Percentiles rank a stretch among this genome's conserved stretches.
These are phyloP conservation scores for Lobosporangium transversale DNA, from an alignment of 192 early-diverging fungal species.

Conservation along the genomic window DNA sequence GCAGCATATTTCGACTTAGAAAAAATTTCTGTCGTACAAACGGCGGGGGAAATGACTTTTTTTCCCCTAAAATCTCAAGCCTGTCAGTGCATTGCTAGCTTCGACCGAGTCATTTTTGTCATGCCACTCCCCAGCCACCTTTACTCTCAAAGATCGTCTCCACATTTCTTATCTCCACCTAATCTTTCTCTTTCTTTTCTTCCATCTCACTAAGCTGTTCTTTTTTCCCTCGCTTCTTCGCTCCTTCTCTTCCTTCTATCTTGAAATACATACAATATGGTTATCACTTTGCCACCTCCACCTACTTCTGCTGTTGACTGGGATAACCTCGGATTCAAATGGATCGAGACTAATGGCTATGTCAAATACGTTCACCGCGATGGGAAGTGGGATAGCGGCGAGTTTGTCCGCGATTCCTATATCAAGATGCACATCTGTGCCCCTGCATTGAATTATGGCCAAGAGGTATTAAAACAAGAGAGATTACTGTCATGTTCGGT, in stretches of 20 bases:
- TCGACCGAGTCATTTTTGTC: too few species aligned
- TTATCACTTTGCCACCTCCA: conserved; percentile 19
- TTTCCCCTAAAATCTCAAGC: too few species aligned
- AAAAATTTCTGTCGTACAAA: too few species aligned
- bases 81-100: too few species aligned
- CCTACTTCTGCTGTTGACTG: conserved; percentile 67
- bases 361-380: conserved; percentile 71
- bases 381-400: conserved; percentile 69
- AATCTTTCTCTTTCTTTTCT: too few species aligned
- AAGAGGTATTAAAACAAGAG: conserved; percentile 67
- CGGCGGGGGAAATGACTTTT: too few species aligned
- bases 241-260: background rate
- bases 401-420: conserved; percentile 61
- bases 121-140: too few species aligned
- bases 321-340: conserved; percentile 73
- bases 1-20: too few species aligned
- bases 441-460: conserved; percentile 78
- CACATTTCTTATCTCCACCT: too few species aligned
- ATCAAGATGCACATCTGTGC: conserved; percentile 73
- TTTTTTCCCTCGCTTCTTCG: background rate
- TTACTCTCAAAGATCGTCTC: too few species aligned
- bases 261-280: conserved; percentile 6
- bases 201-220: too few species aligned
- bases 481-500: too few species aligned
- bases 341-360: conserved; percentile 69